Evolutionary conservation across 106 monocot genomes (phyloP), one percentile per base, ranked within the genome.

Genomic region (Phalaenopsis aphrodite): DNA sequence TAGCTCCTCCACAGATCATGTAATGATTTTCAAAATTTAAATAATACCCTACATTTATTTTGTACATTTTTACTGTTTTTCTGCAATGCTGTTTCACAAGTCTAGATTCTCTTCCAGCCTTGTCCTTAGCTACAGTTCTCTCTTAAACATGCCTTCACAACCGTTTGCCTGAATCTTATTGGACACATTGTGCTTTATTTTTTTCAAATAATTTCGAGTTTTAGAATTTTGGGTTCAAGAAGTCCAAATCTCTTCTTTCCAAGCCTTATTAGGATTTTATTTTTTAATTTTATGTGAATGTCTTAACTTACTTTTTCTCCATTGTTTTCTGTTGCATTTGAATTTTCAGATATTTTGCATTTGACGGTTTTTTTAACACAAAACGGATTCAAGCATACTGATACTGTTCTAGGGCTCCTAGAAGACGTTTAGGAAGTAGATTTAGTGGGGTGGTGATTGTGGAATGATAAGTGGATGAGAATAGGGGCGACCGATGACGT

Each of bases 1-100:
- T 65, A 99, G 98, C 74, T 91, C 98, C 64, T 99, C 93, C 24
- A 91, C 89, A 41, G 94, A 99, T 61, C 85, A 91, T 89, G 98
- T 95, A 89, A 77, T 7, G 76, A 23, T 24, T 11, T 49, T 4
- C 23, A 14, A 75, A 75, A 5, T 39, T n/a, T 45, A n/a, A 46
- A 19, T 39, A 14, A 72, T 38, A 72, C 3, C 72, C 41, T 72
- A 38, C 11, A 2, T 36, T 19, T 19, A 23, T 52, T 76, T 17
- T 4, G 5, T 76, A 76, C 10, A 48, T 48, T 76, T 48, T 48
- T 24, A 76, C 5, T 49, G 10, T 49, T 76, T 49, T 24, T 52
- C 30, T 75, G 24, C 24, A n/a, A 36, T 76, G 24, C 49, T 76
- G 49, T 76, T 52, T 76, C 23, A 52, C 11, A n/a, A 47, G 9